Conservation (phyloP, 805 yeast species). For the Blastobotrys peoriensis region DNA sequence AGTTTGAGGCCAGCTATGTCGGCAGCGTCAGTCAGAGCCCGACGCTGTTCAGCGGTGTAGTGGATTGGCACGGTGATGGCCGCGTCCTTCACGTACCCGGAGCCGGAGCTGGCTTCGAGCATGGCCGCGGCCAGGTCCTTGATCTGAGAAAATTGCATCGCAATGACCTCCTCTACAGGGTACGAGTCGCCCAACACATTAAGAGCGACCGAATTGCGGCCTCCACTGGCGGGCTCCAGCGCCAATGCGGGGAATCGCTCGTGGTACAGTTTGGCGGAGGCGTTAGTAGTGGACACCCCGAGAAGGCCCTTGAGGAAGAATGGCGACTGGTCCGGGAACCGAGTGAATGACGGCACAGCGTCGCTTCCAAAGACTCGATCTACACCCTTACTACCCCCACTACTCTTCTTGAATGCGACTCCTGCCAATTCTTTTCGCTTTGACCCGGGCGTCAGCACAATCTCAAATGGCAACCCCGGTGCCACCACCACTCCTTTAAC, state of each 20-base stretch:
- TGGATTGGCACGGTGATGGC: conserved; percentile 76
- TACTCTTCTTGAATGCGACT: conserved; percentile 50
- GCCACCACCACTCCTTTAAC: conserved; percentile 86
- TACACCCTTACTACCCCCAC: conserved; percentile 6
- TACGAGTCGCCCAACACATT: conserved; percentile 42
- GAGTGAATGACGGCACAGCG: conserved; percentile 60
- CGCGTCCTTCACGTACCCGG: conserved; percentile 53
- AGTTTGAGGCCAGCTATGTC: conserved; percentile 60
- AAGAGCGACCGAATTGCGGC: conserved; percentile 54
- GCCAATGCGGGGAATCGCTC: conserved; percentile 56
- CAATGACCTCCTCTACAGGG: conserved; percentile 72
- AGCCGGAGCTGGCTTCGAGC: conserved; percentile 37
- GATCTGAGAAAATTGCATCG: conserved; percentile 72
- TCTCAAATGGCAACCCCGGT: conserved; percentile 82
- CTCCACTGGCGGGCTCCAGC: conserved; percentile 35
- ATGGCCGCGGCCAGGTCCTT: conserved; percentile 56
- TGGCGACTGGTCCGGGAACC: conserved; percentile 68
- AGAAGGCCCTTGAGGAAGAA: conserved; percentile 63
- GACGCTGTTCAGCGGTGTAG: conserved; percentile 58
- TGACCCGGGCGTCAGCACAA: conserved; percentile 83
- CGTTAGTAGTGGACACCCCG: conserved; percentile 42
- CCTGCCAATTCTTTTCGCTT: conserved; percentile 87
- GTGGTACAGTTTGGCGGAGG: conserved; percentile 43
- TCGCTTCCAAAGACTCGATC: conserved; percentile 76
- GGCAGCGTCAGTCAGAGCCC: conserved; percentile 66